Base-by-base conservation (phyloP, 192 early-diverging fungal genomes). In the Borealophlyctis nickersoniae region DNA sequence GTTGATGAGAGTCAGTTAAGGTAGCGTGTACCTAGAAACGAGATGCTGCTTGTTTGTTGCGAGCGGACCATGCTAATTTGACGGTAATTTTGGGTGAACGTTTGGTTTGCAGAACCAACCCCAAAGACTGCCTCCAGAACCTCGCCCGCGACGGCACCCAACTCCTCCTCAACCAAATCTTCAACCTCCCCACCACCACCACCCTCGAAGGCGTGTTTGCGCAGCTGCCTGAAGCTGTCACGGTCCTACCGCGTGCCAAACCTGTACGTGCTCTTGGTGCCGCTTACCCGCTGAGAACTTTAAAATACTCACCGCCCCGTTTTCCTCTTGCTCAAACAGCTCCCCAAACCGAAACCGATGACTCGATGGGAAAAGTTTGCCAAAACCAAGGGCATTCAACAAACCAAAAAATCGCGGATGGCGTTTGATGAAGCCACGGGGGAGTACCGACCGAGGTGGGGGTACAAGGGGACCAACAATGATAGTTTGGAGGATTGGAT, bases 281-380 rank as follows among this genome's bases (percentile, higher is more conserved):
- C 5, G 54, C 3, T 14, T 3, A 3, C 31, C 4, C 3, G 13
- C 4, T 63, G 19, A 16, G 22, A 65, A 64, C 19, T 28, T 28
- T 2, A 62, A 65, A 14, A 19, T 57, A 34, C 26, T 65, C 49
- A 29, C n/a, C n/a, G 1, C 1, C 29, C 19, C 26, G 39, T 51
- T 11, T n/a, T n/a, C n/a, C n/a, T n/a, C n/a, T n/a, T n/a, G n/a
- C n/a, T n/a, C n/a, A 52, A 64, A 45, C 50, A 78, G 29, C 64
- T 95, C 23, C 97, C 97, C 34, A 92, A 93, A 76, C 86, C 84
- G 32, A 92, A 93, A 71, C 82, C 89, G 13, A 72, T 85, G 77
- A 99, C 97, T 11, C 88, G 94, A 63, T 99, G 97, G 97, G 95
- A 99, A 76, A 91, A 91, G 83, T 99, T 99, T 77, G 97, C 97